These are phyloP conservation scores for Arachis stenosperma DNA, from an alignment of 306 rosid species.

Conservation along the genomic window DNA sequence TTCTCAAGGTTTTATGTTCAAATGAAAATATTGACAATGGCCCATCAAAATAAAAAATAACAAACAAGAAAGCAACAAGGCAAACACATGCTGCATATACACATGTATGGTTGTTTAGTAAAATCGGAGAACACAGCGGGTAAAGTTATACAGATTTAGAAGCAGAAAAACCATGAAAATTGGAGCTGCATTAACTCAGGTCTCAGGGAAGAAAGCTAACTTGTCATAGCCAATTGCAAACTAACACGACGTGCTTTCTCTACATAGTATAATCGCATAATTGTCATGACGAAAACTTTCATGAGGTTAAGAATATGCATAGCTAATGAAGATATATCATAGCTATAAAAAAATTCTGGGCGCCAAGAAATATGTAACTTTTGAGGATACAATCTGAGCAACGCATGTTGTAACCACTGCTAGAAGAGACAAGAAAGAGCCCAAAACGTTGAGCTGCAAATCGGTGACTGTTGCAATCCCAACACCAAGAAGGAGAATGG, in stretches of 20 bases:
- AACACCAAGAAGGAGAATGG: constrained; percentile 81
- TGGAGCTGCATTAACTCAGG: not conserved
- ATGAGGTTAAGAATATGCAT: constrained; percentile 20
- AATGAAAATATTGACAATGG: not conserved
- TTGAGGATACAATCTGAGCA: constrained; percentile 96
- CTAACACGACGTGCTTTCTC: constrained; percentile 4
- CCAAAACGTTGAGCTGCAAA: constrained; percentile 87
- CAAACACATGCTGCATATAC: not conserved
- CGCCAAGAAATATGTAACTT: constrained; percentile 7
- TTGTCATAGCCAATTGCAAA: not conserved
- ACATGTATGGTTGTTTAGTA: not conserved
- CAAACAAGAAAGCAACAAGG: not conserved
- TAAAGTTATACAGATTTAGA: not conserved
- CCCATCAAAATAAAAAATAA: too few species aligned
- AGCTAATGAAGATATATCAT: not conserved
- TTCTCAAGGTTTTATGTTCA: constrained; percentile 9
- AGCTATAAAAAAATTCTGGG: not conserved
- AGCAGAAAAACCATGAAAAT: constrained; percentile 12
- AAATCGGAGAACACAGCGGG: constrained; percentile 2
- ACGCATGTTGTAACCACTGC: constrained; percentile 91
- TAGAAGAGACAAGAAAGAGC: constrained; percentile 79
- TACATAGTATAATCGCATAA: not conserved
- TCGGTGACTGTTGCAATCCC: constrained; percentile 96
- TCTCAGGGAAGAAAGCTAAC: constrained; percentile 1
- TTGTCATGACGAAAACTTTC: not conserved